Percentiles rank a stretch among this genome's conserved stretches.
Conservation (phyloP, 2,329 filamentous ascomycete species). For the Pseudogymnoascus sp. region DNA sequence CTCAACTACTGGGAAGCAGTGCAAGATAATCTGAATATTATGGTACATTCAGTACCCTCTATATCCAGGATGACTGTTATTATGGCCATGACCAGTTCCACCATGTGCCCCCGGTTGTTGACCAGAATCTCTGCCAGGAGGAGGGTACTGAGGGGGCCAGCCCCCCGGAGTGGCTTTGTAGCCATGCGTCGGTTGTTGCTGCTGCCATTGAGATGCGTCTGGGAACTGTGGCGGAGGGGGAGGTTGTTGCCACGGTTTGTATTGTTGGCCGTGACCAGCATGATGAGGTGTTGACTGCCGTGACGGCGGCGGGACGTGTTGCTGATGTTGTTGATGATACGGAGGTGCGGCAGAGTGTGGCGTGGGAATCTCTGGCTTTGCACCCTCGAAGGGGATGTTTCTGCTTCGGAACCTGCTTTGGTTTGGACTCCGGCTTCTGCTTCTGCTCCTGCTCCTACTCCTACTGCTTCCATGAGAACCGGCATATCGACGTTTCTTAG, state of each 20-base stretch:
- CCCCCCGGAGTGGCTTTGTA: neutral
- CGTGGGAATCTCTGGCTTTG: neutral
- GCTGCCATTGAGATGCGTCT: neutral
- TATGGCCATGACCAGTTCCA: neutral
- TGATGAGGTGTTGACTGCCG: neutral
- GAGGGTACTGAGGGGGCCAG: neutral
- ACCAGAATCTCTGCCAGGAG: neutral
- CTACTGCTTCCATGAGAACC: conserved; percentile 7
- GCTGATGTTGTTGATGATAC: neutral
- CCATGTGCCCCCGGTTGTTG: neutral
- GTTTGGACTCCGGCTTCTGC: conserved; percentile 7
- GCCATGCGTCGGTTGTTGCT: neutral
- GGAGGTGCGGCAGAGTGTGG: neutral
- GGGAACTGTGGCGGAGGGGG: neutral
- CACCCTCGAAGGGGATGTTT: neutral
- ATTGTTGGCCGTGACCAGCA: neutral
- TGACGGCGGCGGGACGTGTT: neutral
- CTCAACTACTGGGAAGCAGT: neutral
- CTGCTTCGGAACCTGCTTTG: neutral
- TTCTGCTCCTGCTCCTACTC: conserved; percentile 3
- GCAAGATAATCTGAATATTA: neutral
- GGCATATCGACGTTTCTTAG: conserved; percentile 18
- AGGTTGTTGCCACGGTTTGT: neutral
- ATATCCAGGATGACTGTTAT: neutral
- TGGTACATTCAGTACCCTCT: neutral